Base-by-base conservation (phyloP, 768 basidiomycete genomes). In the Boletus patriciae region DNA sequence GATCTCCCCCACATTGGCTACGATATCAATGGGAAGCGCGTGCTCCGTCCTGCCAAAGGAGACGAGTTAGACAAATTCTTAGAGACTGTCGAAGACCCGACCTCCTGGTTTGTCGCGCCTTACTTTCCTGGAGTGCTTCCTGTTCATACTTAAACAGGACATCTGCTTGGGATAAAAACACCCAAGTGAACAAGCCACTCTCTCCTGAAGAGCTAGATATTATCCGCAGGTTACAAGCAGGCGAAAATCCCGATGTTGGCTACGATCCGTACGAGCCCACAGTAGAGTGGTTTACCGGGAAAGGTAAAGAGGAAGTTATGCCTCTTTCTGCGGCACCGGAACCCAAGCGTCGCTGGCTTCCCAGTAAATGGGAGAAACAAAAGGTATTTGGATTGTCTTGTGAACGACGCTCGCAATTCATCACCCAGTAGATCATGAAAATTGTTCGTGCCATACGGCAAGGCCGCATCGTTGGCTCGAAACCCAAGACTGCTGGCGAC, bases 351-450 rank as follows among this genome's bases (percentile, higher is more conserved):
- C 83, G 97, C 46, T 99, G 95, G 87, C 82, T 98, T 13, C 93
- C 95, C 15, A 96, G 93, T 75, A 98, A 95, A 78, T 99, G 97
- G 97, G 97, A 98, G 76, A 98, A 97, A 74, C 87, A 97, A 81
- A 99, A 99, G 84, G 95, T 93, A 66, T 52, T 70, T 37, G 18
- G 15, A 36, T 44, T 18, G 34, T 46, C 25, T 33, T 11, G 3
- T 33, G 36, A 19, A 42, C 27, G 37, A 12, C 36, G 49, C 38
- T 41, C 51, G n/a, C 25, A 54, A 46, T 49, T 64, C 43, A 53
- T 31, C 33, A 9, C 34, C n/a, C 8, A 21, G 33, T 62, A 97
- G 95, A 85, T 99, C 62, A 95, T 99, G 93, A 99, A 98, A 83
- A 98, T 98, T 59, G 95, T 99, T 59, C 94, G 95, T 46, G 96